A percentile compares a stretch with the other conserved stretches of the same genome.
These are phyloP conservation scores for Paramecium biaurelia DNA, from an alignment of 73 alveolate genomes.

Conservation along the genomic window DNA sequence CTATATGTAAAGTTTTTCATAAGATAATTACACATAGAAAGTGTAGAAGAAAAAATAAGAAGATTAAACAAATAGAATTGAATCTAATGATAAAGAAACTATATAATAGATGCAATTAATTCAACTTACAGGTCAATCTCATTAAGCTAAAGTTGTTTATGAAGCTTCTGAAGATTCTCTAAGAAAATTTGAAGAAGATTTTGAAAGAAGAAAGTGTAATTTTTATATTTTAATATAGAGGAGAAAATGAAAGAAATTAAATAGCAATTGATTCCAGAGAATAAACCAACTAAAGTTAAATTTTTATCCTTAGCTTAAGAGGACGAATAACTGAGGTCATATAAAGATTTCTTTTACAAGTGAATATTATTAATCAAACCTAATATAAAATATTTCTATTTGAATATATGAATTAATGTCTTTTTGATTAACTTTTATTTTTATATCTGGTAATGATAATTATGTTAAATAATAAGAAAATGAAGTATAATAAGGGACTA, in stretches of 20 bases:
- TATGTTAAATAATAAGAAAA: too few species aligned
- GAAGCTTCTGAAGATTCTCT: conserved; percentile 17
- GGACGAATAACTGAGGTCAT: neutral
- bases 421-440: too few species aligned
- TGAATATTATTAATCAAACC: neutral
- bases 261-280: neutral
- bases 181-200: neutral
- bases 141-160: neutral
- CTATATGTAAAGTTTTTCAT: neutral
- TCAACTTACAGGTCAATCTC: neutral
- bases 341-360: conserved; percentile 5
- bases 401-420: too few species aligned
- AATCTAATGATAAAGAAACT: neutral
- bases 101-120: neutral
- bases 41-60: neutral
- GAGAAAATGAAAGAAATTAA: neutral
- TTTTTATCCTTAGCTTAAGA: neutral
- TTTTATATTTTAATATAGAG: neutral
- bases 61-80: neutral
- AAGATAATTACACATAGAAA: neutral
- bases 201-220: neutral
- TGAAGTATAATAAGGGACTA: too few species aligned
- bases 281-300: neutral
- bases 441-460: too few species aligned
- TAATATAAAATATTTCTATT: neutral